phyloP scores from a whole-genome alignment of 129 eudicot species.

The Arctium minus region DNA sequence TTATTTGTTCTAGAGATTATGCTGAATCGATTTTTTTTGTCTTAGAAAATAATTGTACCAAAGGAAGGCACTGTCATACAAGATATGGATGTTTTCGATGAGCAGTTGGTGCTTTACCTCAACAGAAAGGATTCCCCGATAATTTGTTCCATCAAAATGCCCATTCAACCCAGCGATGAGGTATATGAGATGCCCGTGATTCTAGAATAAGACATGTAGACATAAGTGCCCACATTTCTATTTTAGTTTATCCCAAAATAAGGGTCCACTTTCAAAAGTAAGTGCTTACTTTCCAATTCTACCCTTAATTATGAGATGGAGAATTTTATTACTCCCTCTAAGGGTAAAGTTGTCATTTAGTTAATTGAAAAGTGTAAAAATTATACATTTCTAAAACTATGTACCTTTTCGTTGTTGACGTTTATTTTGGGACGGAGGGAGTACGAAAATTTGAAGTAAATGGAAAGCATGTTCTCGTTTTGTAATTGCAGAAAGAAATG shows the following conservation, averaged over 20 bases:
- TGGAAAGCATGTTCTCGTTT: not conserved
- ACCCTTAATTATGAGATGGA: not conserved
- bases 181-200: slow-evolving; percentile 24
- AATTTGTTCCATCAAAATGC: slow-evolving; percentile 74
- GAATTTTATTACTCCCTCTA: not conserved
- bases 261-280: not conserved
- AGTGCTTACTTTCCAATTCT: not conserved
- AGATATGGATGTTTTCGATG: slow-evolving; percentile 80
- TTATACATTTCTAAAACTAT: not conserved
- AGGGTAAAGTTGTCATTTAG: not conserved
- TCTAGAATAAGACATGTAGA: not conserved
- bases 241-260: too few relatives aligned
- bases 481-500: slow-evolving; percentile 46
- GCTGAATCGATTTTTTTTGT: not conserved
- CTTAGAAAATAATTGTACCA: slow-evolving; percentile 59
- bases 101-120: slow-evolving; percentile 65
- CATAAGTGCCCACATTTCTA: not conserved
- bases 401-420: not conserved
- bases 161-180: slow-evolving; percentile 46
- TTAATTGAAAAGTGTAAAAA: not conserved
- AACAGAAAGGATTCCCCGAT: slow-evolving; percentile 50
- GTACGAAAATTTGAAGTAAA: not conserved
- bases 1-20: not conserved
- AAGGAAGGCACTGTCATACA: slow-evolving; percentile 50
- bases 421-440: not conserved